Conservation (phyloP, 202 grass and related monocot species). For the Eragrostis tef region DNA sequence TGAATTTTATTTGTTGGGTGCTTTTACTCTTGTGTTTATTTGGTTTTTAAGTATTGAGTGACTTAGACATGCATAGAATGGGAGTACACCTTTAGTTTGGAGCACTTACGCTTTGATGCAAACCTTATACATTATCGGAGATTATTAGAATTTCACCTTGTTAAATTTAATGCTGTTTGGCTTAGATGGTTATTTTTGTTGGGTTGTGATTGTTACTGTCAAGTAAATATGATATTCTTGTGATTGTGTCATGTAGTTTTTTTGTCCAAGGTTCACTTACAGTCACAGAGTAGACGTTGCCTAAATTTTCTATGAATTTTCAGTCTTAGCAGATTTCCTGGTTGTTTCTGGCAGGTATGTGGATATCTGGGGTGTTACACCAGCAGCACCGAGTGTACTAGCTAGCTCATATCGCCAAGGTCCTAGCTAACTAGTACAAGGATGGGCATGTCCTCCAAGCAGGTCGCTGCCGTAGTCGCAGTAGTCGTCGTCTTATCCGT, state of each 20-base stretch:
- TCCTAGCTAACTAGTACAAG: constrained; percentile 1
- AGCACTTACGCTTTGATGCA: background rate
- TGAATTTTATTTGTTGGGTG: background rate
- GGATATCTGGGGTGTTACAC: background rate
- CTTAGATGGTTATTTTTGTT: background rate
- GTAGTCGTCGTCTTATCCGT: background rate
- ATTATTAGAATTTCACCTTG: background rate
- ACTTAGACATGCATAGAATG: background rate
- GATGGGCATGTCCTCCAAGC: background rate
- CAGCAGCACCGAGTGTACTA: background rate
- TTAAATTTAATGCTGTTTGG: too few species aligned
- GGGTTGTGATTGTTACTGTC: background rate
- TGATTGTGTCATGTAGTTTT: background rate
- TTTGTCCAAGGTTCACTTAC: background rate
- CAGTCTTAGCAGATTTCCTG: background rate
- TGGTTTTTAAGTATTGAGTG: background rate
- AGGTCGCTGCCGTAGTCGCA: background rate
- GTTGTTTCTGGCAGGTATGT: background rate
- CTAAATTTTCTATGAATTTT: background rate
- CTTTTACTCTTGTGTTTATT: background rate
- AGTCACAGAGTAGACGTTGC: background rate
- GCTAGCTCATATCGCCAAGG: constrained; percentile 1
- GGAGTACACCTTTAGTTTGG: background rate
- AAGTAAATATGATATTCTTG: background rate
- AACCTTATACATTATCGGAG: background rate